Conservation (phyloP, 176 grass and related monocot genomes). For the Cenchrus fungigraminus region DNA sequence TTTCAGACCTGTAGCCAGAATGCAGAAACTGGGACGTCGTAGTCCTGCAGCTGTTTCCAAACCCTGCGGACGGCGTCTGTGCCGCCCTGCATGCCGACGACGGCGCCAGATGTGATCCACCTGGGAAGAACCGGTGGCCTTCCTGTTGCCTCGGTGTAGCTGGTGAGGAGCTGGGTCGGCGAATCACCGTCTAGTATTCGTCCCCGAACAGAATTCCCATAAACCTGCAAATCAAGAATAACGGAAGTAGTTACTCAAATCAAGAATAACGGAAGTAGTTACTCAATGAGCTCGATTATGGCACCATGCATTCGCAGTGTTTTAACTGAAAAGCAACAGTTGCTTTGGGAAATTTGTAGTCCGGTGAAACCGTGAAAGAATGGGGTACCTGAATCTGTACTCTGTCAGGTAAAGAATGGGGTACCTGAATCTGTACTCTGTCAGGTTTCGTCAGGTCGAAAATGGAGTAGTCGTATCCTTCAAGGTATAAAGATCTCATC, state of each 20-base stretch:
- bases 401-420: slow-evolving; percentile 43
- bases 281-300: neutral
- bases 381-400: neutral
- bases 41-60: slow-evolving; percentile 70
- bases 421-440: slow-evolving; percentile 92
- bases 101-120: slow-evolving; percentile 85
- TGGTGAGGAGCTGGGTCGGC: slow-evolving; percentile 66
- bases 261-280: neutral
- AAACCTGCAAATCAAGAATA: slow-evolving; percentile 43
- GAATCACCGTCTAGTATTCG: slow-evolving; percentile 71
- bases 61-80: slow-evolving; percentile 65
- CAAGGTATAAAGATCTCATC: slow-evolving; percentile 87
- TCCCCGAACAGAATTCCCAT: slow-evolving; percentile 62
- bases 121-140: slow-evolving; percentile 78
- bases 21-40: slow-evolving; percentile 77
- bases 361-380: neutral
- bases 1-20: slow-evolving; percentile 87
- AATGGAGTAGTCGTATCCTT: slow-evolving; percentile 88
- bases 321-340: neutral
- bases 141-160: slow-evolving; percentile 73
- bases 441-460: slow-evolving; percentile 90
- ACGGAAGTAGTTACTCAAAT: neutral
- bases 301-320: neutral
- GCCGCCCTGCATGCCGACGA: slow-evolving; percentile 92
- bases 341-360: neutral